Base-by-base conservation (phyloP, 345 rosid species). In the Chamaenerion angustifolium region DNA sequence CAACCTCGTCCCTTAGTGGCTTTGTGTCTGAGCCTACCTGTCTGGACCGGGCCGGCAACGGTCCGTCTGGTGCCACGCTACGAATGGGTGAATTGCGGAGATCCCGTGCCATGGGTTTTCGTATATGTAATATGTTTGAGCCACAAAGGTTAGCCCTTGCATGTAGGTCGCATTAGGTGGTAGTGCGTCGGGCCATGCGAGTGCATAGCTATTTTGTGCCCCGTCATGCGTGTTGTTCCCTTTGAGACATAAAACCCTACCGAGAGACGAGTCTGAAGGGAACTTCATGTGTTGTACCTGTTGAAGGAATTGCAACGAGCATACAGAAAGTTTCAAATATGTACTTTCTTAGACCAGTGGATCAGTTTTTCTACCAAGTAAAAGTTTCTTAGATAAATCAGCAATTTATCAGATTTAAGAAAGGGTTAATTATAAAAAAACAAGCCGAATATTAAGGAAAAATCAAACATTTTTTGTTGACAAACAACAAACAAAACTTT, bases 81-180 rank as follows among this genome's bases (percentile, higher is more conserved):
- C 75, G 44, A 84, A 79, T 0, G 94, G 88, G 7, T 71, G 48
- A 6, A 67, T 1, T 11, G 79, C 68, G 0, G 85, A 70, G 1
- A 81, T 51, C 13, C 88, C 94, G 55, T 84, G 96, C 86, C 92
- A 84, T 11, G 78, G 63, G 70, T 81, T 88, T 8, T 56, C 64
- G 47, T 77, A 83, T 53, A 59, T 53, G 58, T 83, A 83, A 49
- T 88, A 88, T 27, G 79, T 88, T 63, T 83, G 74, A 0, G 88
- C 71, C 0, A 83, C 77, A 45, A 79, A 81, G 2, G 96, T 77
- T 13, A 83, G 54, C 4, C 90, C 96, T 12, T 67, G 53, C 72
- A 69, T 54, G 35, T 72, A 52, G 40, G 64, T 70, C 1, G 86
- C 71, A 14, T 82, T 76, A 40, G 51, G 16, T 0, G 83, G 92